These are phyloP conservation scores for Hypoxylon perforatum DNA, from an alignment of 495 filamentous ascomycete species.

Conservation along the genomic window DNA sequence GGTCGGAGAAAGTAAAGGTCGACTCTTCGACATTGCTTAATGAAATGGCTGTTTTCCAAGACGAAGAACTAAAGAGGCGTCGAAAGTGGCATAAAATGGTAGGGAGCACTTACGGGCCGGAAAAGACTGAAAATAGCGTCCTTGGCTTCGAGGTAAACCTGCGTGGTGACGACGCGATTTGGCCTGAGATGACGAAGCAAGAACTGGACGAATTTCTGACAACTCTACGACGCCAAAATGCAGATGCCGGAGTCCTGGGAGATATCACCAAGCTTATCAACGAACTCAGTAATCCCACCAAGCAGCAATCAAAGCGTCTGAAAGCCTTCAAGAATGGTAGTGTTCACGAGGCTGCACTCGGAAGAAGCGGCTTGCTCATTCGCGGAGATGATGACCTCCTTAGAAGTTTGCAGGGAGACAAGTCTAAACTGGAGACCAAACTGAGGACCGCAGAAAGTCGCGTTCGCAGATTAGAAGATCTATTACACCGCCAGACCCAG, in stretches of 20 bases:
- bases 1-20: conserved; percentile 85
- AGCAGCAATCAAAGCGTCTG: conserved; percentile 77
- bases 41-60: conserved; percentile 88
- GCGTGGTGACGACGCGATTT: conserved; percentile 78
- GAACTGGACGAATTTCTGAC: conserved; percentile 76
- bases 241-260: conserved; percentile 56
- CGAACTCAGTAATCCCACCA: conserved; percentile 78
- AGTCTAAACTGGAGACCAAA: conserved; percentile 80
- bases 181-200: conserved; percentile 73
- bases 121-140: conserved; percentile 60
- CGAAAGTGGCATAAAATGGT: conserved; percentile 91
- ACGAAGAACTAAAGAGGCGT: conserved; percentile 88
- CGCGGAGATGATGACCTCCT: conserved; percentile 84
- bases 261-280: conserved; percentile 68
- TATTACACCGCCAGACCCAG: conserved; percentile 87
- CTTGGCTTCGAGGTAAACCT: conserved; percentile 87
- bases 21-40: conserved; percentile 88
- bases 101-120: conserved; percentile 64
- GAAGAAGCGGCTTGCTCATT: conserved; percentile 81
- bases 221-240: conserved; percentile 64
- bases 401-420: conserved; percentile 76
- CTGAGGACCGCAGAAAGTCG: conserved; percentile 90
- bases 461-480: conserved; percentile 89
- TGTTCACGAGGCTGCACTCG: conserved; percentile 83
- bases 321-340: conserved; percentile 97